A percentile compares a stretch with the other conserved stretches of the same genome.
phyloP scores from a whole-genome alignment of 176 grass and related monocot species.

The Echinochloa phyllopogon region DNA sequence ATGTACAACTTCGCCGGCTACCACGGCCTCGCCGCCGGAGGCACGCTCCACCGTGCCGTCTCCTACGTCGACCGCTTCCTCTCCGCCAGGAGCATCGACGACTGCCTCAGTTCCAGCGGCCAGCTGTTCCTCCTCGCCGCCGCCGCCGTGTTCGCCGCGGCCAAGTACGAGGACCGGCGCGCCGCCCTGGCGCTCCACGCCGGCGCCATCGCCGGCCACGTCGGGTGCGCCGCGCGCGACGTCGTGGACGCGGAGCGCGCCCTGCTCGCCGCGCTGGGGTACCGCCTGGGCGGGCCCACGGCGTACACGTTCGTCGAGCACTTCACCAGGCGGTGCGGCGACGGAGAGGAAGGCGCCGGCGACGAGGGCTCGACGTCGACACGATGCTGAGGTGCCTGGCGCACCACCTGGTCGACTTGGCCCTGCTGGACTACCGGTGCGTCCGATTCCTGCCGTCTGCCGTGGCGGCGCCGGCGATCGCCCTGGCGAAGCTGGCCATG shows the following conservation, averaged over 20 bases:
- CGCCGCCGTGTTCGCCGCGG: neutral
- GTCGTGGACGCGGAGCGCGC: conserved; percentile 12
- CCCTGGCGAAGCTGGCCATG: neutral
- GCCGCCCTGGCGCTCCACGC: neutral
- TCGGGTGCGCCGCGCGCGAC: neutral
- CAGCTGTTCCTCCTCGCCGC: neutral
- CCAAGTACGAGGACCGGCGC: conserved; percentile 14
- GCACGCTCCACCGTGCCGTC: conserved; percentile 21
- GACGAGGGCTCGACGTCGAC: neutral
- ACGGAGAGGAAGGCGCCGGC: no score
- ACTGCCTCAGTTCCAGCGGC: neutral
- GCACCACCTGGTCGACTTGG: neutral
- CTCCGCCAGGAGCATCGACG: neutral
- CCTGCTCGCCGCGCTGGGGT: conserved; percentile 21
- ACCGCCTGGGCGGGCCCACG: conserved; percentile 34
- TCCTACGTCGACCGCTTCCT: conserved; percentile 26
- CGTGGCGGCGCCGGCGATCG: conserved; percentile 37
- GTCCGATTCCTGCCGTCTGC: neutral
- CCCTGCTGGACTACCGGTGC: conserved; percentile 16
- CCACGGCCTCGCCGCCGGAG: neutral
- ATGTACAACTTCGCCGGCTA: neutral
- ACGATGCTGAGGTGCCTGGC: neutral
- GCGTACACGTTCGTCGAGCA: conserved; percentile 32
- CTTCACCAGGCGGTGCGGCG: conserved; percentile 7
- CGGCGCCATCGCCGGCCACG: neutral